Base-by-base conservation (phyloP, 345 rosid genomes). In the Triadica sebifera region DNA sequence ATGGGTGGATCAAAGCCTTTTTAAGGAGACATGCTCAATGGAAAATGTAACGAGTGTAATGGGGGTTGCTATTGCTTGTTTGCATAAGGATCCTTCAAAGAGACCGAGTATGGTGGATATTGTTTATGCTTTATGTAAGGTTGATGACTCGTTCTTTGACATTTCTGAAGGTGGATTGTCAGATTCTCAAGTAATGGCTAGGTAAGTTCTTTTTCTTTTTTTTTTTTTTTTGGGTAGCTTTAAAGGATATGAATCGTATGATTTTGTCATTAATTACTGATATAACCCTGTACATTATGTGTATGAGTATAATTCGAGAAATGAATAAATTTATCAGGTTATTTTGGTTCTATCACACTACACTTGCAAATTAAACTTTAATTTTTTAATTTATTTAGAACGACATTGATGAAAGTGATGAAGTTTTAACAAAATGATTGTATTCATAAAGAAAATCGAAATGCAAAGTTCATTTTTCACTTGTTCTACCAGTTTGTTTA, bases 71-170 rank as follows among this genome's bases (percentile, higher is more conserved):
- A 56, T 77, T 59, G 86, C 88, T 74, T 90, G 89, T 74, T 19
- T 88, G 74, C 78, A 76, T 51, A 85, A 55, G 61, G 91, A 90
- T 66, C 89, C 89, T 59, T 45, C 80, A 2, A 86, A 57, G 79
- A 78, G 95, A 81, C 91, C 92, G 13, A 83, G 80, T 69, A 90
- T 88, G 91, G 86, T 87, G 80, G 91, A 88, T 50, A 84, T 88
- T 60, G 91, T 87, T 37, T 90, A 90, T 75, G 85, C 89, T 50
- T 70, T 90, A 75, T 70, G 80, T 58, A 88, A 85, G 84, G 86
- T 83, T 71, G 87, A 86, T 66, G 89, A 86, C 39, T 25, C 82
- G 53, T 55, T 82, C 69, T 86, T 72, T n/a, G 87, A 90, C 57
- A 45, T 81, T 12, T 86, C 91, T 0, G 89, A 82, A 0, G 89